phyloP scores from a whole-genome alignment of 164 flowering plant species.

The Brasenia schreberi region DNA sequence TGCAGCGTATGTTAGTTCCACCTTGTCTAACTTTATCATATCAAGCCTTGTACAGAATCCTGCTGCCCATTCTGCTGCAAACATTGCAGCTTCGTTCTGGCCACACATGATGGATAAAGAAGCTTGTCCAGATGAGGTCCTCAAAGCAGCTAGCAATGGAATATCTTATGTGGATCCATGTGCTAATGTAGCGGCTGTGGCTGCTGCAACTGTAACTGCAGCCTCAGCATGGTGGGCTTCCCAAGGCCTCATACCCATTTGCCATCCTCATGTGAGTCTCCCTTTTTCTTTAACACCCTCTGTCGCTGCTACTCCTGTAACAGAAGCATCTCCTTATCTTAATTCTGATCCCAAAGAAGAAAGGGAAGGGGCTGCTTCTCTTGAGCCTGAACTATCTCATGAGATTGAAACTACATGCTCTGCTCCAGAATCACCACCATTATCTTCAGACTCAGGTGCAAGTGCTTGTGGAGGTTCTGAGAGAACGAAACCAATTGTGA shows the following conservation, averaged over 20 bases:
- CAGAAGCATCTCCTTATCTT: conserved; percentile 14
- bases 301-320: conserved; percentile 21
- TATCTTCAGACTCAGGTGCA: conserved; percentile 49
- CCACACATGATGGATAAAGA: conserved; percentile 29
- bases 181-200: conserved; percentile 63
- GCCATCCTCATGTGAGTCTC: conserved; percentile 40
- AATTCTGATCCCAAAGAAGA: conserved; percentile 17
- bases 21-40: conserved; percentile 49
- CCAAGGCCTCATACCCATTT: conserved; percentile 65
- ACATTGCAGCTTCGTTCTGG: conserved; percentile 63
- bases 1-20: conserved; percentile 38
- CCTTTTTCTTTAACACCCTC: conserved; percentile 26
- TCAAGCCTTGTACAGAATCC: conserved; percentile 74
- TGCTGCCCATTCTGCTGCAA: conserved; percentile 84
- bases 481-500: conserved; percentile 9
- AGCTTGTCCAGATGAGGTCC: conserved; percentile 20
- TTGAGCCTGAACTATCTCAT: conserved; percentile 28
- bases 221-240: conserved; percentile 99
- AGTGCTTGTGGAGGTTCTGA: conserved; percentile 23
- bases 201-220: conserved; percentile 87
- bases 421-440: conserved; percentile 31
- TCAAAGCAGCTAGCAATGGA: conserved; percentile 15
- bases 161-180: not conserved
- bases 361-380: conserved; percentile 7
- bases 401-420: conserved; percentile 32